A percentile compares a stretch with the other conserved stretches of the same genome.
Conservation (phyloP, 108 stramenopile genomes). For the Schizochytrium sp. region DNA sequence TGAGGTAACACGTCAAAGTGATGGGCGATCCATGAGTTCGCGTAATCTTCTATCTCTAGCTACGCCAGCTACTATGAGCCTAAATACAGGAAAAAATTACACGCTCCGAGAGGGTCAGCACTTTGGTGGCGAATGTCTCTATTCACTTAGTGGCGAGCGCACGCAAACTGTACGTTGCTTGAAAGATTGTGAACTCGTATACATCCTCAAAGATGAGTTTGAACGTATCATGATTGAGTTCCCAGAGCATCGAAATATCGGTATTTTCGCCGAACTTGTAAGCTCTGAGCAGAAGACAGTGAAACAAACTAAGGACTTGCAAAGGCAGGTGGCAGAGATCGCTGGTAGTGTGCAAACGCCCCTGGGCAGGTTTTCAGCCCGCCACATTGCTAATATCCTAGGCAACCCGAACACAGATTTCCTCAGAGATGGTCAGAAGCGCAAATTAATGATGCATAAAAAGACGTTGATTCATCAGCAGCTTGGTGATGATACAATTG, state of each 20-base stretch:
- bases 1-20: background rate
- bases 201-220: constrained; percentile 34
- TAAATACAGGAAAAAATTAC: background rate
- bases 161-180: background rate
- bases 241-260: constrained; percentile 41
- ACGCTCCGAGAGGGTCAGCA: constrained; percentile 30
- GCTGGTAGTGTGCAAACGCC: constrained; percentile 45
- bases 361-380: constrained; percentile 20
- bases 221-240: constrained; percentile 57
- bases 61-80: background rate
- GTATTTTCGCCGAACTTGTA: constrained; percentile 45
- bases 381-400: constrained; percentile 53
- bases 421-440: background rate
- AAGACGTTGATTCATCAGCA: background rate
- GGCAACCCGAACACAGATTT: background rate
- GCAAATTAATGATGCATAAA: background rate
- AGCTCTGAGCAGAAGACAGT: background rate
- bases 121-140: constrained; percentile 38
- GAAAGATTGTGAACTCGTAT: constrained; percentile 29
- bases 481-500: background rate
- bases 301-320: constrained; percentile 16
- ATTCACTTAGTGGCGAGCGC: constrained; percentile 43
- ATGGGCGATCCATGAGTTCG: background rate
- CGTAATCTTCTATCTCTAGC: background rate
- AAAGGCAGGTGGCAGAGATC: constrained; percentile 19